Conservation (phyloP, 257 asterid genomes). For the Capsicum rhomboideum region DNA sequence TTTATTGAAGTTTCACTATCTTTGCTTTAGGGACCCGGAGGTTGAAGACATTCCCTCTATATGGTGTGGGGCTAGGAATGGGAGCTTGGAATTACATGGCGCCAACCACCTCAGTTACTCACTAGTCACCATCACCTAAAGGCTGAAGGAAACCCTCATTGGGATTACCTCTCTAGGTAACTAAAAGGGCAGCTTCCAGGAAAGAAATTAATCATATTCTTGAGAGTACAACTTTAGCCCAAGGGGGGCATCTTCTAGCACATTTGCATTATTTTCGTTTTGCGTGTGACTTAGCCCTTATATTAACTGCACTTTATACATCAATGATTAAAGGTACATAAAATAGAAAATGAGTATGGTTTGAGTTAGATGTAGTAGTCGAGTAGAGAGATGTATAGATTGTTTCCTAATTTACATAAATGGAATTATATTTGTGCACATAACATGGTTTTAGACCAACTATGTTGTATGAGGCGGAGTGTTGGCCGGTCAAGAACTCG, state of each 20-base stretch:
- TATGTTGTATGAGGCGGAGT: not conserved
- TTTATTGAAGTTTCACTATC: not conserved
- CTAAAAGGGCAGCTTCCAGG: not conserved
- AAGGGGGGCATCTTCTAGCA: not conserved
- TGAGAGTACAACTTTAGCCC: not conserved
- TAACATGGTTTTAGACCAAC: not conserved
- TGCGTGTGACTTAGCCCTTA: not conserved
- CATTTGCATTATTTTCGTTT: not conserved
- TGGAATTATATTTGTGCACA: not conserved
- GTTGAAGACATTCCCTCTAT: conserved; percentile 3
- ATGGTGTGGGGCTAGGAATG: not conserved
- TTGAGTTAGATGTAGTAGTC: not conserved
- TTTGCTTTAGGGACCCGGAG: not conserved
- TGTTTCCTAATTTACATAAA: not conserved
- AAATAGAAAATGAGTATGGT: not conserved
- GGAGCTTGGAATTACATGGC: conserved; percentile 11
- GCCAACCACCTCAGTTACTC: conserved; percentile 26
- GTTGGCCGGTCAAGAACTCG: not conserved
- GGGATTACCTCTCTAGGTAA: not conserved
- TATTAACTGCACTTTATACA: not conserved
- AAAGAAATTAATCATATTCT: not conserved
- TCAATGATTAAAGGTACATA: not conserved
- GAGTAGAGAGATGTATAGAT: not conserved
- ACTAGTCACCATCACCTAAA: conserved; percentile 18
- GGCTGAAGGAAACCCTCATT: not conserved